Conservation (phyloP, 345 rosid species). For the Leavenworthia alabamica region DNA sequence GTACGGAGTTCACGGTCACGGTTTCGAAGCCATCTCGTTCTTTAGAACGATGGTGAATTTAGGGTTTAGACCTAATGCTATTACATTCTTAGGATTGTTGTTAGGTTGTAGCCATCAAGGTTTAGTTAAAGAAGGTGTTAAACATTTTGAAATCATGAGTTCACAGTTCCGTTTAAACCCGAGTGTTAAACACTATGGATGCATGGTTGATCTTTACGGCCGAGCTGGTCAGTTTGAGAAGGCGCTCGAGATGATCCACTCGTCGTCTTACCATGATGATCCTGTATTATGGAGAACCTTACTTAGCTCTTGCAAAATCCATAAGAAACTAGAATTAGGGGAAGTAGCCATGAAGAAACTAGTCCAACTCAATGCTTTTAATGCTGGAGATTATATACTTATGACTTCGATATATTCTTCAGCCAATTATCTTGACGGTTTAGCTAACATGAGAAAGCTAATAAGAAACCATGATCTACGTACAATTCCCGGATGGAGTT, state of each 20-base stretch:
- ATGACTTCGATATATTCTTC: slow-evolving; percentile 35
- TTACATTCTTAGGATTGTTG: slow-evolving; percentile 54
- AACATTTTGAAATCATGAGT: slow-evolving; percentile 43
- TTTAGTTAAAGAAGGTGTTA: slow-evolving; percentile 40
- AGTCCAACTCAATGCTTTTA: slow-evolving; percentile 33
- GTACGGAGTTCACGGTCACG: slow-evolving; percentile 51
- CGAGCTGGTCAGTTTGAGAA: slow-evolving; percentile 50
- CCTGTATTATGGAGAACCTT: slow-evolving; percentile 46
- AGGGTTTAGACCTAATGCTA: slow-evolving; percentile 39
- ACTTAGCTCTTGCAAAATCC: slow-evolving; percentile 52
- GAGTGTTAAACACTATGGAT: slow-evolving; percentile 52
- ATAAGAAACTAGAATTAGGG: slow-evolving; percentile 27
- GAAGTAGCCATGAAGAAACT: slow-evolving; percentile 43
- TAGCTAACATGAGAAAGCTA: slow-evolving; percentile 44
- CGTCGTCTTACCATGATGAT: slow-evolving; percentile 33
- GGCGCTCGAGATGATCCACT: slow-evolving; percentile 41
- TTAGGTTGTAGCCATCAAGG: slow-evolving; percentile 62
- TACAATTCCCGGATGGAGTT: slow-evolving; percentile 55
- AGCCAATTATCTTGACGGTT: slow-evolving; percentile 34
- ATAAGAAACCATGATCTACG: slow-evolving; percentile 37
- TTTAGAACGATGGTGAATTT: slow-evolving; percentile 44
- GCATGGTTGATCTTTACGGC: slow-evolving; percentile 58
- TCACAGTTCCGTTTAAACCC: slow-evolving; percentile 37
- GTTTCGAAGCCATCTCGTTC: slow-evolving; percentile 41
- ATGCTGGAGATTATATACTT: slow-evolving; percentile 51